phyloP scores from a whole-genome alignment of 1,284 basidiomycete genomes.

The Moesziomyces aphidis region DNA sequence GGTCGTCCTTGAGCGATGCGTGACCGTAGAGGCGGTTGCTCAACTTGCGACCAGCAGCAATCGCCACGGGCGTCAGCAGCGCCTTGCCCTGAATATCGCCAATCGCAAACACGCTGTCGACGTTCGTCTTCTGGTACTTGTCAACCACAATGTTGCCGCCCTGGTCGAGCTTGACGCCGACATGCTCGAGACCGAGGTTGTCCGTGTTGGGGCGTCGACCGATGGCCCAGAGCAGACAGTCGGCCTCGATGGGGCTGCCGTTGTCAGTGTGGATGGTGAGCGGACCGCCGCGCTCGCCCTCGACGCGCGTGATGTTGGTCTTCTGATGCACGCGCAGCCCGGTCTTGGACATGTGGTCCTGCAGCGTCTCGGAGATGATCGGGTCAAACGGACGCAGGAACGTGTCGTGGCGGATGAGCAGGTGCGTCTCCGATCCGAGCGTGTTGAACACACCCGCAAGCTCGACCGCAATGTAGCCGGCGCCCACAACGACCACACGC shows the following conservation, averaged over 20 bases:
- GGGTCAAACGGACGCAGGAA: conserved; percentile 95
- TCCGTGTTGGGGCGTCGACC: conserved; percentile 86
- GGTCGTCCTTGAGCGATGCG: conserved; percentile 84
- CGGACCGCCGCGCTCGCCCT: conserved; percentile 70
- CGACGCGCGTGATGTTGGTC: conserved; percentile 81
- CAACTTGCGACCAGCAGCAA: conserved; percentile 90
- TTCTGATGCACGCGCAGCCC: conserved; percentile 87
- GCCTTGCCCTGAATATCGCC: conserved; percentile 94
- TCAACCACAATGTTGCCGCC: conserved; percentile 88
- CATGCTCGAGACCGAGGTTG: conserved; percentile 80
- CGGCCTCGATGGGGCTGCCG: conserved; percentile 84
- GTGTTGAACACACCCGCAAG: conserved; percentile 66
- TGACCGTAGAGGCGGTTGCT: conserved; percentile 91
- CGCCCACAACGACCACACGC: conserved; percentile 92
- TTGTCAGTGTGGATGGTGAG: conserved; percentile 67
- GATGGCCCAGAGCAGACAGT: conserved; percentile 92
- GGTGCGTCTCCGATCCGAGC: conserved; percentile 79
- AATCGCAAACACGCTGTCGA: conserved; percentile 81
- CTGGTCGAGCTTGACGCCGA: conserved; percentile 80
- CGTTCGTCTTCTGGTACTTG: conserved; percentile 82
- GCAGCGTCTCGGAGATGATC: conserved; percentile 83
- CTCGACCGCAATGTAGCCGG: conserved; percentile 97
- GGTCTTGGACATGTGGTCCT: conserved; percentile 93
- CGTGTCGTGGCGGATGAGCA: conserved; percentile 88
- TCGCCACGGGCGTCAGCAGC: conserved; percentile 95